Percentiles rank a stretch among this genome's conserved stretches.
phyloP scores from a whole-genome alignment of 305 asterid species.

The Solanum hybrid region DNA sequence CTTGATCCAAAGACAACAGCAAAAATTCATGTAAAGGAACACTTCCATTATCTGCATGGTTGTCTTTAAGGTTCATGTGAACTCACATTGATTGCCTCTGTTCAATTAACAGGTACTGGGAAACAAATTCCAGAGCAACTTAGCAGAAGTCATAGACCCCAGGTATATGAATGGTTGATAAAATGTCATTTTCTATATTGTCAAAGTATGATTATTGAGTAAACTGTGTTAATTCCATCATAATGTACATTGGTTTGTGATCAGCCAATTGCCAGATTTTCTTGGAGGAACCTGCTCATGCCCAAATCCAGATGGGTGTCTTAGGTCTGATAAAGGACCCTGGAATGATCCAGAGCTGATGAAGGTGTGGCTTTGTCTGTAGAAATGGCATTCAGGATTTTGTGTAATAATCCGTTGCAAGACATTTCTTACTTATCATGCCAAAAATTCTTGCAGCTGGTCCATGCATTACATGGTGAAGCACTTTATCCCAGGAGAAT shows the following conservation, averaged over 20 bases:
- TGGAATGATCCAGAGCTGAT: slow-evolving; percentile 77
- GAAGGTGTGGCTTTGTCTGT: slow-evolving; percentile 46
- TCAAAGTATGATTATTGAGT: background rate
- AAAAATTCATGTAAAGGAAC: slow-evolving; percentile 65
- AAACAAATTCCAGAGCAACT: slow-evolving; percentile 62
- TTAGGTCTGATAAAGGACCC: slow-evolving; percentile 83
- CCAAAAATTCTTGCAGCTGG: slow-evolving; percentile 51
- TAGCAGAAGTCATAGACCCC: slow-evolving; percentile 68
- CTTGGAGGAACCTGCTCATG: slow-evolving; percentile 90
- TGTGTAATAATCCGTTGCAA: background rate
- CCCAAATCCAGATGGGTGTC: slow-evolving; percentile 78
- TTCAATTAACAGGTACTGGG: slow-evolving; percentile 63
- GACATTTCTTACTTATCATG: background rate
- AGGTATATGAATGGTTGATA: slow-evolving; percentile 40
- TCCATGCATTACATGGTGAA: slow-evolving; percentile 53
- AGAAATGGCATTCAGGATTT: background rate
- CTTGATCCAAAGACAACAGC: slow-evolving; percentile 87
- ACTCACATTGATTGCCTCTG: background rate
- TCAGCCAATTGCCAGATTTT: slow-evolving; percentile 96
- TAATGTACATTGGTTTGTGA: slow-evolving; percentile 13
- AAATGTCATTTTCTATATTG: background rate
- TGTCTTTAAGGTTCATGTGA: background rate
- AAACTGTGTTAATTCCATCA: background rate
- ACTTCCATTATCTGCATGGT: slow-evolving; percentile 1
- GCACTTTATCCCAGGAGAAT: slow-evolving; percentile 31